Base-by-base conservation (phyloP, 345 rosid genomes). In the Salix caprea region DNA sequence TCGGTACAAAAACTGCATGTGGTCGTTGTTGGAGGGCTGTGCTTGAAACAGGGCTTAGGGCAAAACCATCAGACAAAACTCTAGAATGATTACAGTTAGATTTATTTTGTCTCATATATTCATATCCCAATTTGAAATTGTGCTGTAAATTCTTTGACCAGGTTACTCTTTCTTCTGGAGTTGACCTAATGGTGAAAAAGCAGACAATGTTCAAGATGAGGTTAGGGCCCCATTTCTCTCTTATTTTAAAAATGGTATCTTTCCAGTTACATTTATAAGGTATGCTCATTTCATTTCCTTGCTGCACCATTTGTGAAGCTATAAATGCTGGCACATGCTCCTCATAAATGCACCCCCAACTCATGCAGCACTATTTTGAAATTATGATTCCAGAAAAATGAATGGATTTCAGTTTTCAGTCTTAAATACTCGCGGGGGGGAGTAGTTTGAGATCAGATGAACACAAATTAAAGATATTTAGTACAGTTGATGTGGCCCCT, bases 261-360 rank as follows among this genome's bases (percentile, higher is more conserved):
- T 75, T 56, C 73, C 77, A 69, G 65, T 70, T 74, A 32, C 62
- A 4, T 75, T 72, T 72, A 32, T 58, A 75, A 61, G 39, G 60
- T 23, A 19, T 74, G 21, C 56, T 72, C 74, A 40, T 76, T 67
- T 77, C 39, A 77, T 50, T 58, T 76, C 44, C 18, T 48, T 71
- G 15, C 82, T 69, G 86, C 80, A 81, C 73, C 56, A 69, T 76
- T 77, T 73, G 80, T 32, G 18, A 75, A 74, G 82, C 82, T 56
- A 60, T 88, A 60, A 74, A 76, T 71, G 89, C 85, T 60, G 80
- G 61, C 88, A 88, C 84, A 86, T 85, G 87, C 79, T 48, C 28
- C 71, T 82, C 82, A 86, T 88, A 80, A 88, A 86, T 85, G 82
- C 48, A 60, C 61, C 69, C 64, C 67, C 75, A 77, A 48, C 62